phyloP scores from a whole-genome alignment of 768 basidiomycete species.

The Asterophora lycoperdoides region DNA sequence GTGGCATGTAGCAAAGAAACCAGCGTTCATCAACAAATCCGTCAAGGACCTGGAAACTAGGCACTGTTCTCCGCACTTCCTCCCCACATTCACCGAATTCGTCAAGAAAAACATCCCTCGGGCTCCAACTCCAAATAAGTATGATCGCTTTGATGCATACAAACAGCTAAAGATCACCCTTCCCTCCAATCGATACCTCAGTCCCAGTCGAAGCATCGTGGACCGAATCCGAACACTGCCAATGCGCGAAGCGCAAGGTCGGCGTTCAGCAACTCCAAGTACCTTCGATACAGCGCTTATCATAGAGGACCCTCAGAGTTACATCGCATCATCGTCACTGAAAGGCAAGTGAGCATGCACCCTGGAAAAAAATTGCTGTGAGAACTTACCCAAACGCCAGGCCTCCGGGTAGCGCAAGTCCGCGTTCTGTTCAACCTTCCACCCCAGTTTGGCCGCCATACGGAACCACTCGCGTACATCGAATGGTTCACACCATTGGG shows the following conservation, averaged over 20 bases:
- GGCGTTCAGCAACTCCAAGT: neutral
- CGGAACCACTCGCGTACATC: too few species aligned
- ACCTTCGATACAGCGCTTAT: constrained; percentile 11
- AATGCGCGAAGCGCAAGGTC: neutral
- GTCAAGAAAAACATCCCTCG: constrained; percentile 3
- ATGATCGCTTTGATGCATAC: constrained; percentile 9
- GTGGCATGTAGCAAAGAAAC: constrained; percentile 8
- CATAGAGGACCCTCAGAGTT: constrained; percentile 3
- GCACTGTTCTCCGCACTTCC: constrained; percentile 6
- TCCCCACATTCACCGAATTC: constrained; percentile 9
- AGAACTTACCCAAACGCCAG: constrained; percentile 12
- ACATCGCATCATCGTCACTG: neutral
- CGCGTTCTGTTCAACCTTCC: constrained; percentile 17
- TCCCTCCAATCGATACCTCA: constrained; percentile 6
- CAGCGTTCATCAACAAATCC: constrained; percentile 8
- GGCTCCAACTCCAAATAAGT: neutral
- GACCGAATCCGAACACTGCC: constrained; percentile 3
- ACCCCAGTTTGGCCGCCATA: constrained; percentile 7
- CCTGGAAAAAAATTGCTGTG: neutral
- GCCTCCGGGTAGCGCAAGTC: too few species aligned
- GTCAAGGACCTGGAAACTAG: constrained; percentile 6
- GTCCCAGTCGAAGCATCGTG: neutral
- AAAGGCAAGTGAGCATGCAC: too few species aligned
- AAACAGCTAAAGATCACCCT: constrained; percentile 5
- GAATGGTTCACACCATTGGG: too few species aligned